Percentiles rank a stretch among this genome's conserved stretches.
Conservation (phyloP, 179 eudicot species). For the Sideroxylon spinosum region DNA sequence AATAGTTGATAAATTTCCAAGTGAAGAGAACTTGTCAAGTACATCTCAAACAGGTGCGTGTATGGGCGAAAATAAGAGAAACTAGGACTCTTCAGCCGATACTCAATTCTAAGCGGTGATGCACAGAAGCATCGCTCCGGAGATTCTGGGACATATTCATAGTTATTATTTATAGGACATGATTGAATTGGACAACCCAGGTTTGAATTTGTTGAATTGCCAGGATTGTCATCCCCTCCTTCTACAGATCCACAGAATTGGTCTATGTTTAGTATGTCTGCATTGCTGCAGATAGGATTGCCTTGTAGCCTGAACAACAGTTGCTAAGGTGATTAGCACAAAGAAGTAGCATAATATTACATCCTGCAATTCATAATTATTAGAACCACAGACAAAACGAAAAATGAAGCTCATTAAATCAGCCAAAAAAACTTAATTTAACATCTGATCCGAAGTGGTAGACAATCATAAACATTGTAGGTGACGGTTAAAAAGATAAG, state of each 20-base stretch:
- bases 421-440: background rate
- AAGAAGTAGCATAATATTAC: background rate
- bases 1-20: slow-evolving; percentile 48
- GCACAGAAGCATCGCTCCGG: slow-evolving; percentile 58
- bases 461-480: background rate
- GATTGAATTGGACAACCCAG: slow-evolving; percentile 37
- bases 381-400: background rate
- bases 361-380: background rate
- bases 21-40: slow-evolving; percentile 40
- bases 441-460: background rate
- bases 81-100: slow-evolving; percentile 78
- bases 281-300: slow-evolving; percentile 54
- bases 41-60: slow-evolving; percentile 35
- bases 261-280: slow-evolving; percentile 33
- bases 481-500: background rate
- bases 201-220: slow-evolving; percentile 27
- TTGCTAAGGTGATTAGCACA: slow-evolving; percentile 21
- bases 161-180: slow-evolving; percentile 50
- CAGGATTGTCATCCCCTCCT: slow-evolving; percentile 32
- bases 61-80: slow-evolving; percentile 59
- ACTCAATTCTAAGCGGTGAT: slow-evolving; percentile 58
- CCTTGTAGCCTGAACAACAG: slow-evolving; percentile 55
- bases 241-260: slow-evolving; percentile 45
- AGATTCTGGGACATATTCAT: slow-evolving; percentile 54
- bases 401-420: background rate